Evolutionary conservation across 768 basidiomycete genomes (phyloP).

Genomic region (Terana coerulea): DNA sequence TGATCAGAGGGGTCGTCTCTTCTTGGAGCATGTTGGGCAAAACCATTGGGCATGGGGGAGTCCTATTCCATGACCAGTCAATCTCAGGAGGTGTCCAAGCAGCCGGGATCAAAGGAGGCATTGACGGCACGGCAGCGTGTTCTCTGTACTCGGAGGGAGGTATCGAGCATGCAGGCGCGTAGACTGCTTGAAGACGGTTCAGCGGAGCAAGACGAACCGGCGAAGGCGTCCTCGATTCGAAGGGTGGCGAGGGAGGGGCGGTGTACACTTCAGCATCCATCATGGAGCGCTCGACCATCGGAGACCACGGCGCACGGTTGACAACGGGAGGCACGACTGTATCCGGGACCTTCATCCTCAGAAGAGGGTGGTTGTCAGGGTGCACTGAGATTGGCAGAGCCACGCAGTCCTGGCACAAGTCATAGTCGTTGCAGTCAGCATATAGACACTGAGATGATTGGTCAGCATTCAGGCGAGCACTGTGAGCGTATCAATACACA

Average conservation of each 20-base stretch:
- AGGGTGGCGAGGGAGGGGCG: too few species aligned
- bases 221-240: too few species aligned
- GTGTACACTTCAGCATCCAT: too few species aligned
- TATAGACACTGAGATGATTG: conserved; percentile 83
- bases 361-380: conserved; percentile 62
- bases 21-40: conserved; percentile 5
- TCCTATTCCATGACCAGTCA: conserved; percentile 8
- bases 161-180: too few species aligned
- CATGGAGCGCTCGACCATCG: too few species aligned
- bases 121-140: background rate
- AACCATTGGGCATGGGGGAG: conserved; percentile 9
- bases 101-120: conserved; percentile 13
- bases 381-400: conserved; percentile 76
- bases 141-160: too few species aligned
- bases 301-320: background rate
- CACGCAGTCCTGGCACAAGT: conserved; percentile 78
- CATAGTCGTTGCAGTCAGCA: conserved; percentile 71
- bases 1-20: background rate
- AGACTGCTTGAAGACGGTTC: too few species aligned
- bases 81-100: conserved; percentile 12
- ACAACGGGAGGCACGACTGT: conserved; percentile 38
- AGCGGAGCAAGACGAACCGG: too few species aligned
- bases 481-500: conserved; percentile 13
- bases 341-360: conserved; percentile 64
- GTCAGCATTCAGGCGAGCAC: too few species aligned